Evolutionary conservation across 306 rosid species (phyloP), one percentile per base, ranked within the genome.

Genomic region (Hylodesmum podocarpum): DNA sequence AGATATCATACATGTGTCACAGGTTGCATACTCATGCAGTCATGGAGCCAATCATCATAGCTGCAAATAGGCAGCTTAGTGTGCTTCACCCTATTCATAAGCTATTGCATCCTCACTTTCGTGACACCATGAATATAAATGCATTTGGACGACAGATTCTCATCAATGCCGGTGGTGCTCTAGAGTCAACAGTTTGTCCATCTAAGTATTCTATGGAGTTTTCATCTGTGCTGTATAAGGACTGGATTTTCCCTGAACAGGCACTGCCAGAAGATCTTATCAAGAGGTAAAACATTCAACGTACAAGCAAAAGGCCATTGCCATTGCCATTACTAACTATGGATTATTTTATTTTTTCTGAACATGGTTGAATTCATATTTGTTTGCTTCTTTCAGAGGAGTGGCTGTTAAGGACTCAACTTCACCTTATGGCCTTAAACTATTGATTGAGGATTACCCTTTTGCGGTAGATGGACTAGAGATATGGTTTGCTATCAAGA

Each of bases 111-210:
- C 94, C 97, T 62, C 98, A 91, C 75, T 94, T 84, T 19, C 87
- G 86, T 0, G 98, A 91, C 80, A 91, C 97, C 40, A 90, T 91
- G 98, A 86, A 88, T 70, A 86, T 91, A 49, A 94, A 94, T n/a
- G 96, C 91, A 25, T 78, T 90, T 0, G 96, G 84, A 0, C 49
- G 94, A 1, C 93, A 90, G 75, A 79, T 78, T 73, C 94, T 94
- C 34, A 80, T 89, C 29, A 94, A 88, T 76, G 94, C 90, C 1
- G 89, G 90, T 15, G 98, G 97, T 3, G 53, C 88, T 9, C 81
- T 91, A 3, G 98, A 94, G 84, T 3, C 43, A 8, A 88, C 91
- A 4, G 89, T 88, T 66, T 94, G 80, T 77, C 89, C 85, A 11
- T 79, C 80, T 0, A 91, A 80, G 69, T 94, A 83, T 75, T 79